Conservation (phyloP, 2,329 filamentous ascomycete genomes). For the Ophiostoma sp. region DNA sequence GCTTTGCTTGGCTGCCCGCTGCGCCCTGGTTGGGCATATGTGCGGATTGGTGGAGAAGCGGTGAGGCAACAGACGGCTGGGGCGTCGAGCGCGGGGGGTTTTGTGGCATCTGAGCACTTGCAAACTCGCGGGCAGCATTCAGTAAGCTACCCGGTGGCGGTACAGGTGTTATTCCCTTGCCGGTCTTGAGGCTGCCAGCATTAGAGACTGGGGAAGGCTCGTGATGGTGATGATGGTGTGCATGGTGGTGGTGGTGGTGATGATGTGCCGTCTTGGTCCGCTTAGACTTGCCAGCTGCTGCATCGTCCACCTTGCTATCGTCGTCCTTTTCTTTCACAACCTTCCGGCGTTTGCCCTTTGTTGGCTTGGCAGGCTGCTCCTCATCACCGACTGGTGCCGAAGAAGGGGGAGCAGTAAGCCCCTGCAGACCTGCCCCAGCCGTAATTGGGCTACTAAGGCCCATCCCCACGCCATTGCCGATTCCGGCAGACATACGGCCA, state of each 20-base stretch:
- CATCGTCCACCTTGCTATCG: constrained; percentile 66
- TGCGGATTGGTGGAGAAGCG: constrained; percentile 24
- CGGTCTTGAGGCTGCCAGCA: constrained; percentile 44
- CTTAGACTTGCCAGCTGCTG: constrained; percentile 57
- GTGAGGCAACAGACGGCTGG: constrained; percentile 6
- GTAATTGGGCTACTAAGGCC: constrained; percentile 50
- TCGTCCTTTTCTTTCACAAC: constrained; percentile 60
- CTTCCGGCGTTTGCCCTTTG: constrained; percentile 60
- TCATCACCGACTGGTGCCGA: constrained; percentile 38
- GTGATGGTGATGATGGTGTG: constrained; percentile 57
- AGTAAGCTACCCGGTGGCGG: constrained; percentile 40
- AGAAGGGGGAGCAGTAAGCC: constrained; percentile 42
- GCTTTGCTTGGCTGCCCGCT: constrained; percentile 21
- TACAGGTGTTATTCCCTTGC: constrained; percentile 44
- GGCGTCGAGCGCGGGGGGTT: constrained; percentile 37
- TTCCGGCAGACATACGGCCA: constrained; percentile 91
- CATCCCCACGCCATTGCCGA: constrained; percentile 55
- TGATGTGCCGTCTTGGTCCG: constrained; percentile 61
- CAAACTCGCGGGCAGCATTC: constrained; percentile 35
- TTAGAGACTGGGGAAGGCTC: constrained; percentile 40
- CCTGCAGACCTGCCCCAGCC: constrained; percentile 42
- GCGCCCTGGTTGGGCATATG: constrained; percentile 30
- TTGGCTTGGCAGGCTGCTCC: constrained; percentile 34
- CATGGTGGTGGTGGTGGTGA: constrained; percentile 60
- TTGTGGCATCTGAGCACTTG: constrained; percentile 40